Evolutionary conservation across 2,329 filamentous ascomycete species (phyloP), one percentile per base, ranked within the genome.

Genomic region (Albophoma yamanashiensis): DNA sequence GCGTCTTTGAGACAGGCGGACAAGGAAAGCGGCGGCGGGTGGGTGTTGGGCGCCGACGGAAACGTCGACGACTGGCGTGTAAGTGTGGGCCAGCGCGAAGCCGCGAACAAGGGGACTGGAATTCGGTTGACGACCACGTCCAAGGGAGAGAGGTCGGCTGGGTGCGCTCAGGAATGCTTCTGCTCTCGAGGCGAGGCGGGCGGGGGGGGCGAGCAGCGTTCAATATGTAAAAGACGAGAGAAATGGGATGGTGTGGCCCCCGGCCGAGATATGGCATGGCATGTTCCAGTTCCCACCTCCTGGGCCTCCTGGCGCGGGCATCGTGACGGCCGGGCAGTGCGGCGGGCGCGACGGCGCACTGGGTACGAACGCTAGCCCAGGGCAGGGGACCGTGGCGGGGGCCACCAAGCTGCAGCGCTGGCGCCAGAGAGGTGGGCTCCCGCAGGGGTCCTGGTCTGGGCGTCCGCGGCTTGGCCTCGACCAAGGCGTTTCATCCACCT

Each of bases 111-210:
- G 60, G 34, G 59, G 59, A 60, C 56, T 61, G 63, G 63, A 64
- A 63, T 63, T 61, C 63, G 58, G 62, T 61, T 50, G 59, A 52
- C 15, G 62, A 60, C 25, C n/a, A 22, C 38, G 42, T 45, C 55
- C 25, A 59, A 62, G 60, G 61, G 61, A 55, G 61, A 55, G 58
- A 61, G 58, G 58, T 39, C 22, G 59, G 50, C 58, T 56, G 57
- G 52, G 53, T 62, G 58, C 55, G 53, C 61, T 31, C 56, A 59
- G 62, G 61, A 64, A 63, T 63, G 60, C 34, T 59, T 62, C 27
- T 31, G 57, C 55, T 42, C 9, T 27, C 31, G 27, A 58, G 39
- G 56, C 27, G 43, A n/a, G 15, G n/a, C 57, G 25, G 15, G n/a
- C 57, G 53, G 31, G 27, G 50, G 57, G 34, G 40, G 27, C 3